Percentiles rank a stretch among this genome's conserved stretches.
Evolutionary conservation across 345 rosid genomes (phyloP).

Genomic region (Pugionium cornutum): DNA sequence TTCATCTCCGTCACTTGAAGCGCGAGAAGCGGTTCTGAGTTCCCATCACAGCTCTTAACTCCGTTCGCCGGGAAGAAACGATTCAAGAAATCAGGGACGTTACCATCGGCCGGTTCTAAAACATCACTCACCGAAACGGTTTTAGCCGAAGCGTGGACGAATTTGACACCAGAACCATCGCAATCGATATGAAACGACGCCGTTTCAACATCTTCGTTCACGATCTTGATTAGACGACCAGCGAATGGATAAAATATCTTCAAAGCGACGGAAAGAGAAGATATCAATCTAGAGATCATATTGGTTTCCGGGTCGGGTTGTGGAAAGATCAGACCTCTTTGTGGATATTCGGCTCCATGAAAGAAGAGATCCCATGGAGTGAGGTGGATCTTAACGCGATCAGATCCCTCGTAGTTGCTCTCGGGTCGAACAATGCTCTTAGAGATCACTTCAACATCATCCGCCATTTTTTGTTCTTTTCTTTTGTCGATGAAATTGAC

Average conservation of each 20-base stretch:
- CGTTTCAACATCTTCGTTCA: slow-evolving; percentile 28
- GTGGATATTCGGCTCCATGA: slow-evolving; percentile 29
- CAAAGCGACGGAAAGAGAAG: slow-evolving; percentile 40
- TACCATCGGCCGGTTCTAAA: slow-evolving; percentile 5
- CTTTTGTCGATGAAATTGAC: neutral
- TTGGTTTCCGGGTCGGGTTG: slow-evolving; percentile 31
- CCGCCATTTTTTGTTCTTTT: slow-evolving; percentile 16
- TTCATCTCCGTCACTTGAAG: slow-evolving; percentile 43
- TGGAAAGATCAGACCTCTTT: slow-evolving; percentile 40
- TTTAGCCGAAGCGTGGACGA: slow-evolving; percentile 41
- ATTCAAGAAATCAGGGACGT: slow-evolving; percentile 29
- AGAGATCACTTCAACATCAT: slow-evolving; percentile 24
- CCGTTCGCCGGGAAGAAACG: slow-evolving; percentile 38
- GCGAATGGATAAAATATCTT: slow-evolving; percentile 41
- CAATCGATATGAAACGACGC: slow-evolving; percentile 42
- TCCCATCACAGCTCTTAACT: slow-evolving; percentile 28
- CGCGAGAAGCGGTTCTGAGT: slow-evolving; percentile 35
- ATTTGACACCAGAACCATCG: slow-evolving; percentile 41
- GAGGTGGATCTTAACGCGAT: slow-evolving; percentile 35
- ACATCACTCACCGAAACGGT: slow-evolving; percentile 39
- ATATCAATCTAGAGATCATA: slow-evolving; percentile 18
- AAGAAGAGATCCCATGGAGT: slow-evolving; percentile 38
- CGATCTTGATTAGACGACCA: slow-evolving; percentile 33
- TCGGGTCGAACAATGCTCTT: slow-evolving; percentile 28
- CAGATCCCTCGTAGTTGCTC: slow-evolving; percentile 4